These are phyloP conservation scores for Aspergillus campestris DNA, from an alignment of 495 filamentous ascomycete genomes.

Conservation along the genomic window DNA sequence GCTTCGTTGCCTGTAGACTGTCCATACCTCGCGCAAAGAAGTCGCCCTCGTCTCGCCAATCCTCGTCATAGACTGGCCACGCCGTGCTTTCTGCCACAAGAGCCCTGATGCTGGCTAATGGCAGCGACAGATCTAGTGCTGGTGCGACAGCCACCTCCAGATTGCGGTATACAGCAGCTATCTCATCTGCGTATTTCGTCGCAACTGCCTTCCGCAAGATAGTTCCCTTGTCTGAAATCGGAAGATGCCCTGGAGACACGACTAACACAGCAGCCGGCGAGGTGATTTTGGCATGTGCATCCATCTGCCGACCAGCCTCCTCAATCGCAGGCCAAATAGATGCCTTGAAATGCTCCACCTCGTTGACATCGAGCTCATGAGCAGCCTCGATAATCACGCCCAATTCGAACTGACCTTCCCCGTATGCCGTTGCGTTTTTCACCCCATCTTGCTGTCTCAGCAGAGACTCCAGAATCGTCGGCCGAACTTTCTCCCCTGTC, in stretches of 20 bases:
- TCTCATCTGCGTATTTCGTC: no score
- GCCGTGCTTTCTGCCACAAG: no score
- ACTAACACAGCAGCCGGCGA: conserved; percentile 16
- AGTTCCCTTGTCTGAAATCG: conserved; percentile 31
- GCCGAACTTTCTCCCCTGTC: conserved; percentile 32
- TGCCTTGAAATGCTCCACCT: conserved; percentile 5
- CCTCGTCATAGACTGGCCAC: no score
- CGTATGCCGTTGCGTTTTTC: conserved; percentile 19
- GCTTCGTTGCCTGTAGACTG: no score
- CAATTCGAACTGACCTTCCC: conserved; percentile 17
- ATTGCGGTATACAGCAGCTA: no score
- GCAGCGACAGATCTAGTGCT: no score
- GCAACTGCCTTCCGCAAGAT: no score
- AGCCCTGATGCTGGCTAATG: no score
- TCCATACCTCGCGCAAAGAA: no score
- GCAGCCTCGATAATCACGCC: conserved; percentile 23
- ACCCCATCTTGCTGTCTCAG: conserved; percentile 12
- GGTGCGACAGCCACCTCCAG: no score
- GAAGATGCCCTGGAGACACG: conserved; percentile 7
- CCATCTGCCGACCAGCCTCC: conserved; percentile 14
- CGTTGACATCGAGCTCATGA: conserved; percentile 1
- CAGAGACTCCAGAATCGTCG: conserved; percentile 18
- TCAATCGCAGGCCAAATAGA: conserved; percentile 21
- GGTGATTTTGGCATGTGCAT: conserved; percentile 22
- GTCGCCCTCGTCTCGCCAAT: no score